Evolutionary conservation across 345 rosid species (phyloP).

Genomic region (Turnera subulata): DNA sequence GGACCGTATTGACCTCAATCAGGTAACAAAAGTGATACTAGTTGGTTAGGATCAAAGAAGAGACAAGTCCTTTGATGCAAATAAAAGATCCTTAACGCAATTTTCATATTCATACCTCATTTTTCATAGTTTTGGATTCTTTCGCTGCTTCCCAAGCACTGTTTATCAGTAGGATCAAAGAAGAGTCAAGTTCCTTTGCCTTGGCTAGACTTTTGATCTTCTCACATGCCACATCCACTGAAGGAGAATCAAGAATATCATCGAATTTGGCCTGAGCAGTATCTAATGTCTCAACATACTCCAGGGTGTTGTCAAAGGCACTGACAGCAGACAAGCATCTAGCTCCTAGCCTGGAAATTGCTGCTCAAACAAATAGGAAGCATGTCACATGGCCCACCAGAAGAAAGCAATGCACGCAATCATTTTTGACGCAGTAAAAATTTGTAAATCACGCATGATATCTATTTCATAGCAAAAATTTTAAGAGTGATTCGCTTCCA

Average conservation of each 20-base stretch:
- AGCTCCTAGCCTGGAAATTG: slow-evolving; percentile 67
- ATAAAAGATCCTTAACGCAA: background rate
- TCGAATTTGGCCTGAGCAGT: slow-evolving; percentile 83
- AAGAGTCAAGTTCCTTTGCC: slow-evolving; percentile 85
- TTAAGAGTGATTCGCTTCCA: too few relatives aligned
- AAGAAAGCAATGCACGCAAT: background rate
- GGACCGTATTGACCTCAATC: too few relatives aligned
- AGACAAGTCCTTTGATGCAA: too few relatives aligned
- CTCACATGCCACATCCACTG: slow-evolving; percentile 75
- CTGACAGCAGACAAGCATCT: slow-evolving; percentile 84
- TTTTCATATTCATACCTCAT: slow-evolving; percentile 48
- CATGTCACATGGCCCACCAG: background rate
- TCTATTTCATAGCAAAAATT: too few relatives aligned
- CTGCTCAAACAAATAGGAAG: slow-evolving; percentile 38
- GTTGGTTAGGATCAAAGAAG: too few relatives aligned
- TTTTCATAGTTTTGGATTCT: slow-evolving; percentile 67
- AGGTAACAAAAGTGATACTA: too few relatives aligned
- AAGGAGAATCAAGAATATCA: slow-evolving; percentile 73
- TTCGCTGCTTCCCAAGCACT: slow-evolving; percentile 89
- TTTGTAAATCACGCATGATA: background rate
- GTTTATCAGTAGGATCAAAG: slow-evolving; percentile 75
- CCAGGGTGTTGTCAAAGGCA: slow-evolving; percentile 78
- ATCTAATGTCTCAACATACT: slow-evolving; percentile 63
- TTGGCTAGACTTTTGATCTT: slow-evolving; percentile 82
- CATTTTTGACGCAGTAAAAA: background rate